Evolutionary conservation across 2,329 filamentous ascomycete genomes (phyloP).

Genomic region (Paecilomyces sp.): DNA sequence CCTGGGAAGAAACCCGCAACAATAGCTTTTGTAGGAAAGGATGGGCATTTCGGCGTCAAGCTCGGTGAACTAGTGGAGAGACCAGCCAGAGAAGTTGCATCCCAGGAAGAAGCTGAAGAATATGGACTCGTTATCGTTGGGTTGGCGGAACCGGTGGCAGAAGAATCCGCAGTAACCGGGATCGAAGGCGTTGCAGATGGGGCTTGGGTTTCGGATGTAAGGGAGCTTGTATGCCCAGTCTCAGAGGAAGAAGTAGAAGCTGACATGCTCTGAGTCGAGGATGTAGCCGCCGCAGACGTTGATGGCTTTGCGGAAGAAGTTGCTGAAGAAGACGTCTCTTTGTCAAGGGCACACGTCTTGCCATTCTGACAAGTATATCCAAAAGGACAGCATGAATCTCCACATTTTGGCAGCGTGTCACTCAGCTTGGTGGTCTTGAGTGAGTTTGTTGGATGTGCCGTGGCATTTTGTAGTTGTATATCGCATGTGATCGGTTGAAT

Average conservation of each 20-base stretch:
- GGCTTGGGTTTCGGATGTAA: not conserved
- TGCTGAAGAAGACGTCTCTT: constrained; percentile 13
- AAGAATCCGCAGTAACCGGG: constrained; percentile 3
- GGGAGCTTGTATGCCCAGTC: too few relatives aligned
- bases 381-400: constrained; percentile 38
- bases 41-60: constrained; percentile 20
- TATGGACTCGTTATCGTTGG: constrained; percentile 12
- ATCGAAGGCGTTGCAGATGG: constrained; percentile 10
- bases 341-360: constrained; percentile 21
- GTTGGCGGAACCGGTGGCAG: constrained; percentile 10
- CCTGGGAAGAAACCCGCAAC: constrained; percentile 42
- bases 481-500: constrained; percentile 40
- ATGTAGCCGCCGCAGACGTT: constrained; percentile 4
- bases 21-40: constrained; percentile 35
- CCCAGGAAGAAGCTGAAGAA: constrained; percentile 13
- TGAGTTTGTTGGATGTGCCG: constrained; percentile 24
- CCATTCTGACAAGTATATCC: constrained; percentile 37
- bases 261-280: constrained; percentile 13
- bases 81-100: constrained; percentile 11
- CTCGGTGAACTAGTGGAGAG: constrained; percentile 13
- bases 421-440: constrained; percentile 37
- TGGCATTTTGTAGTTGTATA: constrained; percentile 34
- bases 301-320: constrained; percentile 8
- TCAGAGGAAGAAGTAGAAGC: constrained; percentile 8
- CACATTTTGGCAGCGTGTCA: constrained; percentile 35